Evolutionary conservation across 352 stramenopile genomes (phyloP).

Genomic region (Thalassiosira mediterranea): DNA sequence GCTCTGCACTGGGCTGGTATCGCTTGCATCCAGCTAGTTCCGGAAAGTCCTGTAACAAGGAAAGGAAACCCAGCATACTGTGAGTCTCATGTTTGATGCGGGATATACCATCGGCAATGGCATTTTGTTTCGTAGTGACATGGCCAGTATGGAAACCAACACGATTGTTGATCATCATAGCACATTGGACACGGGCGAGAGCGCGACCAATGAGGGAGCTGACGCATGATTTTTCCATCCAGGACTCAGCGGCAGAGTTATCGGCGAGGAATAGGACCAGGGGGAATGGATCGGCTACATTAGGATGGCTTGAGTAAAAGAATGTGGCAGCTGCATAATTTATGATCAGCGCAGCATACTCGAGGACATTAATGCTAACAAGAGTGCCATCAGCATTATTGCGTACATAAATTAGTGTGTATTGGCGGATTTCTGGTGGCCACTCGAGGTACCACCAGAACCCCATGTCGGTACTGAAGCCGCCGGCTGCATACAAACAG

Average conservation of each 20-base stretch:
- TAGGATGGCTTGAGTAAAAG: neutral
- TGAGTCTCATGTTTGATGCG: slow-evolving; percentile 27
- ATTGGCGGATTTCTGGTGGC: neutral
- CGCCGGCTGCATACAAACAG: slow-evolving; percentile 13
- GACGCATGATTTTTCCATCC: slow-evolving; percentile 34
- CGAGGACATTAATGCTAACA: slow-evolving; percentile 34
- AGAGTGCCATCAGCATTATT: neutral
- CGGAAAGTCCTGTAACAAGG: slow-evolving; percentile 31
- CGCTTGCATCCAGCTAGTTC: slow-evolving; percentile 27
- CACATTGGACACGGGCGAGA: slow-evolving; percentile 35
- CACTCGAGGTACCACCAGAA: slow-evolving; percentile 41
- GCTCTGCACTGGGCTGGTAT: slow-evolving; percentile 28
- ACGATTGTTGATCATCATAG: slow-evolving; percentile 45
- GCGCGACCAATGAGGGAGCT: slow-evolving; percentile 15
- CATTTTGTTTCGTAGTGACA: slow-evolving; percentile 34
- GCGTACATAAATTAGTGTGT: slow-evolving; percentile 2
- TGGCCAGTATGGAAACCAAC: slow-evolving; percentile 32
- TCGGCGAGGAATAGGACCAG: slow-evolving; percentile 21
- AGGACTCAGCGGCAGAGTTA: slow-evolving; percentile 36
- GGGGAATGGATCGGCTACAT: slow-evolving; percentile 12
- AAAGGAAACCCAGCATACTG: slow-evolving; percentile 11
- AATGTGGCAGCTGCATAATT: slow-evolving; percentile 24
- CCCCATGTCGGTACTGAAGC: slow-evolving; percentile 10
- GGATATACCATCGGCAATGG: slow-evolving; percentile 48
- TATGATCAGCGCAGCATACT: slow-evolving; percentile 38